A percentile compares a stretch with the other conserved stretches of the same genome.
Conservation (phyloP, 345 rosid species). For the Bruguiera sexangula region DNA sequence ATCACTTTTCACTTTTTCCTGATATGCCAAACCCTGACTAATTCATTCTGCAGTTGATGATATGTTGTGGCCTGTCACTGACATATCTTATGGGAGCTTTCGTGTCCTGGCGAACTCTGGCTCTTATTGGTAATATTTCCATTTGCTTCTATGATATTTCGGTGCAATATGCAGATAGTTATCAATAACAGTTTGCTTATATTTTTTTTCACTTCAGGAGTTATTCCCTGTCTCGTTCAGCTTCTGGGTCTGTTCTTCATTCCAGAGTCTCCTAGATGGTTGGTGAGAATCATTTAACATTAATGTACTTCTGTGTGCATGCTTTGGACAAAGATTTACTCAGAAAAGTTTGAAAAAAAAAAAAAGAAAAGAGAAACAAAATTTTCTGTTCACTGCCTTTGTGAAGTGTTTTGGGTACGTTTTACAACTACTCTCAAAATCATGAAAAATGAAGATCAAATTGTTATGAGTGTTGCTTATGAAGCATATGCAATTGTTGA, state of each 20-base stretch:
- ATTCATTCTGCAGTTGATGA: slow-evolving; percentile 57
- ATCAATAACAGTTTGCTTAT: not conserved
- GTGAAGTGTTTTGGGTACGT: not conserved
- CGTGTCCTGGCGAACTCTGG: slow-evolving; percentile 59
- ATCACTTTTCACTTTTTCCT: not conserved
- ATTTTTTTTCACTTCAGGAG: slow-evolving; percentile 28
- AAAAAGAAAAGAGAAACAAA: too few relatives aligned
- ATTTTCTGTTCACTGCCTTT: not conserved
- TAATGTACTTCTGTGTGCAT: not conserved
- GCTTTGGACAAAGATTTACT: not conserved
- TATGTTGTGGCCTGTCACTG: slow-evolving; percentile 59
- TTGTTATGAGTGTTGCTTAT: not conserved
- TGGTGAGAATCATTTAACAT: slow-evolving; percentile 36
- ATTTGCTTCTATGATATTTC: not conserved
- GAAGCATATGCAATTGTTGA: not conserved
- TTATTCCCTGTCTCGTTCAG: slow-evolving; percentile 39
- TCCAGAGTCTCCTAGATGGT: slow-evolving; percentile 67
- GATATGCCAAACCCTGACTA: not conserved
- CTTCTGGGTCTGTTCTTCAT: slow-evolving; percentile 39
- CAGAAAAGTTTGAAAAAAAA: not conserved
- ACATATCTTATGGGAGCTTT: slow-evolving; percentile 70
- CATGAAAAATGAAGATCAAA: not conserved
- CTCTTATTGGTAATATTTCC: slow-evolving; percentile 50
- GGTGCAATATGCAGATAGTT: not conserved
- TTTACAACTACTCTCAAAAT: not conserved